Base-by-base conservation (phyloP, 306 rosid genomes). In the Vigna unguiculata region DNA sequence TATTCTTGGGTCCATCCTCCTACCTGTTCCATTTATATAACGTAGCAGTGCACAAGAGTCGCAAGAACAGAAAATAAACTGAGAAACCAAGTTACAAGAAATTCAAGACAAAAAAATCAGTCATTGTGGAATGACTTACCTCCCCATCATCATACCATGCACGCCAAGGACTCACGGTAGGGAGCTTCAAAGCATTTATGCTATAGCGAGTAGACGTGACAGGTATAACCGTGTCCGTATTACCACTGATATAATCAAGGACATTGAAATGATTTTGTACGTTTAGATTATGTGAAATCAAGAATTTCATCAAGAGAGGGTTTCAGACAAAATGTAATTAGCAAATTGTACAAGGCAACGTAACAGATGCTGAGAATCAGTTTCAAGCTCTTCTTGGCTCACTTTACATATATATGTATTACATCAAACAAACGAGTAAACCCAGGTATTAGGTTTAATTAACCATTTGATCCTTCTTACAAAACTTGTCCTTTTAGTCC, bases 1-100 rank as follows among this genome's bases (percentile, higher is more conserved):
- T 94, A 94, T 82, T 90, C 98, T 79, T 94, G 93, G 2, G 84
- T 92, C 97, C 98, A 94, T 71, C 98, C 97, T 81, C 97, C 98
- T 57, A 94, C 98, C 98, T 94, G 87, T 72, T 69, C 40, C 28
- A 64, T 34, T 68, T 40, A 25, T 9, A 71, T 53, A 30, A 66
- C 7, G 76, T 15, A 28, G 58, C 54, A 69, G 11, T 60, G 51
- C 75, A 68, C 57, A n/a, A 0, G 15, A 47, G 5, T 15, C 9
- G 6, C 9, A 53, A 43, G 12, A 51, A 38, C 7, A 13, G 22
- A n/a, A 21, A 32, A 17, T 10, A 25, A 54, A 69, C 16, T 5
- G 55, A 71, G 62, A 55, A 69, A 64, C 25, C 22, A 43, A 17
- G 53, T 53, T 4, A 47, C 24, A 9, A 25, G 43, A 75, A 61